Base-by-base conservation (phyloP, 495 filamentous ascomycete species). In the Hypomontagnella monticulosa region DNA sequence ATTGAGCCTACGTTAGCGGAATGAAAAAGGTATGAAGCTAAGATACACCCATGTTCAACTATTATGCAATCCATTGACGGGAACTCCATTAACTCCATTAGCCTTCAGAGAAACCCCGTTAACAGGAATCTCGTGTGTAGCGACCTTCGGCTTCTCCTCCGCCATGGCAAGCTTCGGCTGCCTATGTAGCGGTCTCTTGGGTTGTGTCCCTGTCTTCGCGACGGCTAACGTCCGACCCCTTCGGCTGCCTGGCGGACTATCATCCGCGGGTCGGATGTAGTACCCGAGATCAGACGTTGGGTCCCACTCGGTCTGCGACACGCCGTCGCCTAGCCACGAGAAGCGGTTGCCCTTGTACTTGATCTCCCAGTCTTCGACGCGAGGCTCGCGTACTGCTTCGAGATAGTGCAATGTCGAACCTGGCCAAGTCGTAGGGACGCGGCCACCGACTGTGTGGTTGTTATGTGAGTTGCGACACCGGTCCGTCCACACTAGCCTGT, bases 381-480 rank as follows among this genome's bases (percentile, higher is more conserved):
- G 75, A 1, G 79, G 73, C 36, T 76, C 66, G 38, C 77, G 72
- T 36, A 87, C 49, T 3, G 79, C 75, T 46, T 88, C 81, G 48
- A 84, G 80, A 66, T 81, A 87, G 58, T 84, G 81, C 8, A 82
- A 67, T 4, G 73, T 71, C 20, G 72, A 79, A 0, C 82, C 82
- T 1, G 79, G 75, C 63, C 79, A 83, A 4, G 78, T 69, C 5
- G 77, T 79, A 16, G 78, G 80, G 12, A 83, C 75, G 8, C 75
- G 71, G 4, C 81, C 80, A 40, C 79, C 72, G 1, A 74, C 65
- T 12, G 46, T 67, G 16, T 74, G 75, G 9, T 76, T 73, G 63
- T 84, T 84, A 55, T 81, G 82, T 75, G 80, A 84, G 42, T 77
- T 81, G 46, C 73, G 72, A 54, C 81, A 83, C n/a, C 71, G 66